Evolutionary conservation across 2,329 filamentous ascomycete genomes (phyloP).

Genomic region (Orbilia ellipsospora): DNA sequence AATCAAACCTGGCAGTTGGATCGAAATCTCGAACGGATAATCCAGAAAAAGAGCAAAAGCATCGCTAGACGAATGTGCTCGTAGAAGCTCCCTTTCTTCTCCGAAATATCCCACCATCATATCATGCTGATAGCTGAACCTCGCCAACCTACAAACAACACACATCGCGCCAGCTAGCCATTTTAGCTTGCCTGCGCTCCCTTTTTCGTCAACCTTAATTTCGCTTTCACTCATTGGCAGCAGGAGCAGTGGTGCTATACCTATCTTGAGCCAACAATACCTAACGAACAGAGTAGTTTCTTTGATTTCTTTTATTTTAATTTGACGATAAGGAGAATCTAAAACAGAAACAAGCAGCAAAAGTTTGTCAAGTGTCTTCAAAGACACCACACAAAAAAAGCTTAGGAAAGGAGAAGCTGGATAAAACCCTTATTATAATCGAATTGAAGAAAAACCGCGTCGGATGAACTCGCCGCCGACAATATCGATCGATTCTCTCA

Average conservation of each 20-base stretch:
- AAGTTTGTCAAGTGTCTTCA: slow-evolving; percentile 20
- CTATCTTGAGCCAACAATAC: background rate
- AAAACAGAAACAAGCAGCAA: background rate
- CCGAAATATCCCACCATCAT: background rate
- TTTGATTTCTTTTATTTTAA: background rate
- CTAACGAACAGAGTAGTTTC: slow-evolving; percentile 3
- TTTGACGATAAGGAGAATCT: background rate
- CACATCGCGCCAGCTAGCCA: slow-evolving; percentile 21
- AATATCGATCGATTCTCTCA: background rate
- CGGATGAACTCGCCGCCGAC: background rate
- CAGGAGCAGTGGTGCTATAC: too few relatives aligned
- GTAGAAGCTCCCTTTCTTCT: slow-evolving; percentile 17
- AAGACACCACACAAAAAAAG: too few relatives aligned
- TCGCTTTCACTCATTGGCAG: slow-evolving; percentile 15
- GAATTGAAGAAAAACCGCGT: too few relatives aligned
- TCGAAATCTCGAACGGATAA: too few relatives aligned
- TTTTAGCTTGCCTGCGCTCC: background rate
- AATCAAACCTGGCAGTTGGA: too few relatives aligned
- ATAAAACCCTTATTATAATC: too few relatives aligned
- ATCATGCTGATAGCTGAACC: slow-evolving; percentile 42
- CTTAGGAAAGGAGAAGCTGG: too few relatives aligned
- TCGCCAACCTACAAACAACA: slow-evolving; percentile 20
- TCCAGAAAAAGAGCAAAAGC: too few relatives aligned
- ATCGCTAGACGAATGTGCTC: background rate
- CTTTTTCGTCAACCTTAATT: too few relatives aligned